Percentiles rank a stretch among this genome's conserved stretches.
These are phyloP conservation scores for Eutrema yunnanense DNA, from an alignment of 345 rosid species.

Conservation along the genomic window DNA sequence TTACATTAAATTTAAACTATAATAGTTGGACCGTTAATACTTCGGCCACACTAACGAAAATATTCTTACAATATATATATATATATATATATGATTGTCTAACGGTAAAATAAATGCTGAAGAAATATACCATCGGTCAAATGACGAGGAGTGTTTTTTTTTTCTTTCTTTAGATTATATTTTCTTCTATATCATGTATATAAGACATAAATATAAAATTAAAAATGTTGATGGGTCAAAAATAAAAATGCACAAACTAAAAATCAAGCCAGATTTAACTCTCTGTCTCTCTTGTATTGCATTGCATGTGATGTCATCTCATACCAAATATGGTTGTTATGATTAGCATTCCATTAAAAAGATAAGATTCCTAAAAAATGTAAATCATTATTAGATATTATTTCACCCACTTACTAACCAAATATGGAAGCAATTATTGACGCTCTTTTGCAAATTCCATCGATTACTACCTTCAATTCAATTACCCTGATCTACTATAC, in stretches of 20 bases:
- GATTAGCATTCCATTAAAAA: slow-evolving; percentile 6
- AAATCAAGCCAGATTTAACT: not conserved
- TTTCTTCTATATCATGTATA: not conserved
- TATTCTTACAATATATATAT: too few species aligned
- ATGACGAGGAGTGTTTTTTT: not conserved
- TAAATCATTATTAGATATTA: not conserved
- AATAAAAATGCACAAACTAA: not conserved
- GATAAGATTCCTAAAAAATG: not conserved
- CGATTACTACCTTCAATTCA: not conserved
- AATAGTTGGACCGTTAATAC: too few species aligned
- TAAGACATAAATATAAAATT: not conserved
- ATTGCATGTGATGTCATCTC: slow-evolving; percentile 14
- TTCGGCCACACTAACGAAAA: too few species aligned
- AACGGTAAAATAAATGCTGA: not conserved
- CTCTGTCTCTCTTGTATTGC: not conserved
- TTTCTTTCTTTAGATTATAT: not conserved
- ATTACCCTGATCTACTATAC: not conserved
- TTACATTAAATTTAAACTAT: too few species aligned
- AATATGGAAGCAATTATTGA: slow-evolving; percentile 9
- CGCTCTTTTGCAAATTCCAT: not conserved
- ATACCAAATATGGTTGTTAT: not conserved
- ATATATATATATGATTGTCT: not conserved
- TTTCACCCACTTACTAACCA: not conserved
- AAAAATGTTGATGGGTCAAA: not conserved
- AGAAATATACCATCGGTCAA: not conserved